A percentile compares a stretch with the other conserved stretches of the same genome.
phyloP scores from a whole-genome alignment of 2,329 filamentous ascomycete species.

The Colletotrichum lini region DNA sequence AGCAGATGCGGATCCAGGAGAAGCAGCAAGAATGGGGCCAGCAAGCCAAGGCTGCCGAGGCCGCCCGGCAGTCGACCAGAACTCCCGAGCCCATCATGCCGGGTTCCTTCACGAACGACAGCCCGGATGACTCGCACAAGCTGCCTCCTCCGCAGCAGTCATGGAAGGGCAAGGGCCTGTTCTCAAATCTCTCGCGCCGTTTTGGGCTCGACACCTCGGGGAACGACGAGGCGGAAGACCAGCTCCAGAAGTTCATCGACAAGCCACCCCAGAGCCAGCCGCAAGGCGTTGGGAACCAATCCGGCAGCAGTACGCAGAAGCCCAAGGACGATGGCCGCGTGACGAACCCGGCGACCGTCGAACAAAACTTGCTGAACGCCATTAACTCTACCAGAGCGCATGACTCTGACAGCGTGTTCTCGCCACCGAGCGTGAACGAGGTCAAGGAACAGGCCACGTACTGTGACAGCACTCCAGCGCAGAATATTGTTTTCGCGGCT shows the following conservation, averaged over 20 bases:
- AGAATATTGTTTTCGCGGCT: conserved; percentile 80
- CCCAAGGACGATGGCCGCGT: conserved; percentile 65
- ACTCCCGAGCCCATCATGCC: conserved; percentile 75
- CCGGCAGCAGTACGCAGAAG: conserved; percentile 36
- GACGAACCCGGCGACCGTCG: conserved; percentile 72
- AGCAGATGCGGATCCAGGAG: conserved; percentile 77
- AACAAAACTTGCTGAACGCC: conserved; percentile 82
- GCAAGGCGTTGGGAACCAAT: conserved; percentile 21
- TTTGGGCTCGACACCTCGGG: conserved; percentile 74
- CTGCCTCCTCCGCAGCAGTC: conserved; percentile 50
- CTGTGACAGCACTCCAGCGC: conserved; percentile 82
- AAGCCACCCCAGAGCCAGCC: conserved; percentile 45
- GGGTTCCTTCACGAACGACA: conserved; percentile 77
- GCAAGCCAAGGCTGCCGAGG: conserved; percentile 59
- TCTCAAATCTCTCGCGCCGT: conserved; percentile 77
- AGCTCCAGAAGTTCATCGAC: conserved; percentile 62
- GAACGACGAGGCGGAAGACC: conserved; percentile 58
- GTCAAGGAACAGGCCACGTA: conserved; percentile 89
- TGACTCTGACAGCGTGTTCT: conserved; percentile 81
- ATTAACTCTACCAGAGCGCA: conserved; percentile 84
- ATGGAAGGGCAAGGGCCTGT: conserved; percentile 69
- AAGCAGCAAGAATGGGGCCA: conserved; percentile 61
- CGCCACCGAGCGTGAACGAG: conserved; percentile 77
- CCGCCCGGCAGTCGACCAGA: conserved; percentile 56
- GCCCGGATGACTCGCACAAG: conserved; percentile 65